Evolutionary conservation across 805 yeast genomes (phyloP).

Genomic region (Kodamaea laetipori): DNA sequence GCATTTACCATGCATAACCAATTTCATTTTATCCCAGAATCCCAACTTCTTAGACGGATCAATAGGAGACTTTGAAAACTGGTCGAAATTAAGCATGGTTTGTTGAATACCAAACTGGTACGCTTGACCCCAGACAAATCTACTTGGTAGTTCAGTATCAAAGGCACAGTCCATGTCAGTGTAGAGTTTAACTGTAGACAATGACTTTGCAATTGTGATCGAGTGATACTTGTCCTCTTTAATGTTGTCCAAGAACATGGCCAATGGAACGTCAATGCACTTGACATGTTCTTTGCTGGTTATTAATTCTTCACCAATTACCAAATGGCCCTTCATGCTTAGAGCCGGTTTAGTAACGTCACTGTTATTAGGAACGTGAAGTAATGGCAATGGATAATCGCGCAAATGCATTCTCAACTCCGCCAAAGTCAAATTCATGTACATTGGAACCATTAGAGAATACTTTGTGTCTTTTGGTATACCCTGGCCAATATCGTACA

Average conservation of each 20-base stretch:
- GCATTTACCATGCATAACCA: conserved; percentile 72
- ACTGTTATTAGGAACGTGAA: conserved; percentile 61
- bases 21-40: conserved; percentile 87
- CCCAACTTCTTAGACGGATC: conserved; percentile 87
- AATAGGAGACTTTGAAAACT: conserved; percentile 84
- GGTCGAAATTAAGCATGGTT: conserved; percentile 72
- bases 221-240: conserved; percentile 44
- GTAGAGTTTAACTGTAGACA: conserved; percentile 72
- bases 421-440: conserved; percentile 53
- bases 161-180: conserved; percentile 60
- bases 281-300: conserved; percentile 55
- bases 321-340: conserved; percentile 59
- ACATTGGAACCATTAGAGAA: conserved; percentile 67
- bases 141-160: conserved; percentile 57
- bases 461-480: conserved; percentile 71
- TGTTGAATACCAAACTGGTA: conserved; percentile 84
- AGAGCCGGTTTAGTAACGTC: conserved; percentile 22
- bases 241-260: conserved; percentile 30
- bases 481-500: conserved; percentile 78
- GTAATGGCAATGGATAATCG: conserved; percentile 84
- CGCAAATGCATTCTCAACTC: conserved; percentile 73
- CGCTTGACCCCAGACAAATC: conserved; percentile 82
- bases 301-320: conserved; percentile 67
- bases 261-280: conserved; percentile 58
- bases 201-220: conserved; percentile 69